Conservation (phyloP, 768 basidiomycete genomes). For the Rhizopogon sp. region DNA sequence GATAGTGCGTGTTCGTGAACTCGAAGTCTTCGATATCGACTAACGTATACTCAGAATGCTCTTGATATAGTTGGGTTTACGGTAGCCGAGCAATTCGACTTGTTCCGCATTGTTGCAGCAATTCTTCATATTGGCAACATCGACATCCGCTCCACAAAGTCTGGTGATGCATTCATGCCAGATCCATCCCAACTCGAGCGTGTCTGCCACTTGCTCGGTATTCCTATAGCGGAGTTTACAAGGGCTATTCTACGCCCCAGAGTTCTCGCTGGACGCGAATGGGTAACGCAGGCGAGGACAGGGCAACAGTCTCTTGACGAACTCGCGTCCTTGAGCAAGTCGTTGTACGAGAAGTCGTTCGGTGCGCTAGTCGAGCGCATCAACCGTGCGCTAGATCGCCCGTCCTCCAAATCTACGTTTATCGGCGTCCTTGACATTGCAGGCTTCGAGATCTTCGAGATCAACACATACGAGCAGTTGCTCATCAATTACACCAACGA, state of each 20-base stretch:
- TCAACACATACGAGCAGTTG: slow-evolving; percentile 95
- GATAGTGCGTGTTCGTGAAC: slow-evolving; percentile 41
- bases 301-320: slow-evolving; percentile 91
- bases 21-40: not conserved
- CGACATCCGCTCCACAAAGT: slow-evolving; percentile 67
- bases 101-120: slow-evolving; percentile 91
- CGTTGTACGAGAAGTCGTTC: slow-evolving; percentile 95
- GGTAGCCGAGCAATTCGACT: slow-evolving; percentile 76
- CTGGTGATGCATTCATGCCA: slow-evolving; percentile 75
- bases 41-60: slow-evolving; percentile 47
- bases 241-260: slow-evolving; percentile 85
- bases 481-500: slow-evolving; percentile 99
- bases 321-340: slow-evolving; percentile 87
- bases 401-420: slow-evolving; percentile 87
- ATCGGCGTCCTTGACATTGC: slow-evolving; percentile 99
- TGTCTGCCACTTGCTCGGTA: slow-evolving; percentile 87
- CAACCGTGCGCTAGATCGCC: slow-evolving; percentile 90
- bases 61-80: slow-evolving; percentile 90
- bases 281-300: slow-evolving; percentile 92
- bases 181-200: slow-evolving; percentile 83
- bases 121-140: slow-evolving; percentile 97
- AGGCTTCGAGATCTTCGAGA: slow-evolving; percentile 95
- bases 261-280: slow-evolving; percentile 92
- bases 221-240: slow-evolving; percentile 83
- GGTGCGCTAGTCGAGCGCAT: slow-evolving; percentile 91